phyloP scores from a whole-genome alignment of 495 filamentous ascomycete species.

The Aspergillus nidulans region DNA sequence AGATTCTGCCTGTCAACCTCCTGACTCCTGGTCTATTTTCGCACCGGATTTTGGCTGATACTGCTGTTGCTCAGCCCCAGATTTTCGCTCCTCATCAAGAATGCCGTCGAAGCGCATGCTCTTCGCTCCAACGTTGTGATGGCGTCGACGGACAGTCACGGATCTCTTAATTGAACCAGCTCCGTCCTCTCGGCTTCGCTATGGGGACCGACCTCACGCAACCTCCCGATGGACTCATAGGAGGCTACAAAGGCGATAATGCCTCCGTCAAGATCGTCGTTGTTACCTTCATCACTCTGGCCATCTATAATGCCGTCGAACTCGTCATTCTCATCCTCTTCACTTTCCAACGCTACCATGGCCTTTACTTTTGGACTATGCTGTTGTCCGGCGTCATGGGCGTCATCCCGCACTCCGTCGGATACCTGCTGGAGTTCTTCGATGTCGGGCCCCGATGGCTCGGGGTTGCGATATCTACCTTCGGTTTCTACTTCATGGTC shows the following conservation, averaged over 20 bases:
- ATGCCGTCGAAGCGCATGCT: not conserved
- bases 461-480: slow-evolving; percentile 34
- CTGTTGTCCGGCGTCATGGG: slow-evolving; percentile 27
- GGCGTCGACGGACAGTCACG: not conserved
- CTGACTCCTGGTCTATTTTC: not conserved
- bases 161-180: not conserved
- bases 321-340: slow-evolving; percentile 44
- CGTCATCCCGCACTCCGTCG: slow-evolving; percentile 51
- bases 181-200: not conserved
- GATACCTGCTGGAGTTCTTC: slow-evolving; percentile 53
- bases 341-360: slow-evolving; percentile 44
- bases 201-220: not conserved
- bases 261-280: slow-evolving; percentile 37
- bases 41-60: not conserved
- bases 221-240: slow-evolving; percentile 32
- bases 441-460: slow-evolving; percentile 34
- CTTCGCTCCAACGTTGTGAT: not conserved
- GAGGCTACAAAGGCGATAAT: slow-evolving; percentile 28
- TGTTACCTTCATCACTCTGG: slow-evolving; percentile 45
- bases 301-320: slow-evolving; percentile 50
- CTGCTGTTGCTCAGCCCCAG: not conserved
- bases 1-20: not conserved
- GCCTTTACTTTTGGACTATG: slow-evolving; percentile 48
- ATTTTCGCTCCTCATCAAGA: not conserved
- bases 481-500: slow-evolving; percentile 61